Conservation (phyloP, 2,329 filamentous ascomycete species). For the Drechslera avenae region DNA sequence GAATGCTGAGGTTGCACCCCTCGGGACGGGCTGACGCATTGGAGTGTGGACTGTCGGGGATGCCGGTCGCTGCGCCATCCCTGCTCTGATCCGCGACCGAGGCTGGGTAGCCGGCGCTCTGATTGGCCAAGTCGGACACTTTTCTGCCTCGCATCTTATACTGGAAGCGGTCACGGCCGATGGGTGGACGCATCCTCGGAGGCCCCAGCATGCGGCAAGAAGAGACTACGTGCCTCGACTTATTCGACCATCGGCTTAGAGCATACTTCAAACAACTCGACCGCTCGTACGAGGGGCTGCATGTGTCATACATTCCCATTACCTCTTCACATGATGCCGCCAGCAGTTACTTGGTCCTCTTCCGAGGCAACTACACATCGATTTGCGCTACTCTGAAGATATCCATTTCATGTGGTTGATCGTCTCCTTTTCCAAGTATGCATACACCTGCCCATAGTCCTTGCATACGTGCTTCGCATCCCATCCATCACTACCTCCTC, state of each 20-base stretch:
- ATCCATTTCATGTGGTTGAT: constrained; percentile 42
- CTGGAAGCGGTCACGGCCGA: constrained; percentile 1
- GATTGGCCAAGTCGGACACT: background rate
- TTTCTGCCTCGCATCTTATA: background rate
- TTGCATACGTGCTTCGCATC: constrained; percentile 43
- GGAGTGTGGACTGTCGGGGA: constrained; percentile 3
- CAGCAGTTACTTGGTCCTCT: background rate
- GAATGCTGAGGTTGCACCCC: constrained; percentile 2
- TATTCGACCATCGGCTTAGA: too few relatives aligned
- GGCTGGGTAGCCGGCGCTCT: background rate
- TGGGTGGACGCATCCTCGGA: background rate
- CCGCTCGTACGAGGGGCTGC: too few relatives aligned
- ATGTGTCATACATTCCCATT: background rate
- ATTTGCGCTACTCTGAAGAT: constrained; percentile 14
- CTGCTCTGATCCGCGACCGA: constrained; percentile 2
- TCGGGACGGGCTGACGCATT: background rate
- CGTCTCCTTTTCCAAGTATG: constrained; percentile 35
- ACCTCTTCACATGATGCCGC: constrained; percentile 1
- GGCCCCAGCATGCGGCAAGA: background rate
- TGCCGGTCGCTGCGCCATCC: constrained; percentile 4
- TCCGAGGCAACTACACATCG: background rate
- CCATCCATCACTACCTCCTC: constrained; percentile 44
- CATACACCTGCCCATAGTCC: constrained; percentile 39
- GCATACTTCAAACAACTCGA: too few relatives aligned
- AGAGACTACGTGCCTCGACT: too few relatives aligned